Evolutionary conservation across 371 early-diverging fungal genomes (phyloP).

Genomic region (Mucor ambiguus): DNA sequence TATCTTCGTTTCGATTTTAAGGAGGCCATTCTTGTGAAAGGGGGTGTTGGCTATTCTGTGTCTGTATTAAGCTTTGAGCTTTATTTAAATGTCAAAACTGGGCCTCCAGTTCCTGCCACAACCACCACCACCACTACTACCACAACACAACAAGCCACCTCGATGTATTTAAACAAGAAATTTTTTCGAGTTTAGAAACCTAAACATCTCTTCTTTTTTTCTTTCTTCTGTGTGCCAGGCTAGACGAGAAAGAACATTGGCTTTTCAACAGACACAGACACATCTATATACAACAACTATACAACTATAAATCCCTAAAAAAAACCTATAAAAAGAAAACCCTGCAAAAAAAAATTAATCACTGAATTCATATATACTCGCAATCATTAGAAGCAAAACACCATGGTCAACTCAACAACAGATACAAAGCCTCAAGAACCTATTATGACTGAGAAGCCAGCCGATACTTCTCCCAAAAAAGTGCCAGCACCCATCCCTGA

Average conservation of each 20-base stretch:
- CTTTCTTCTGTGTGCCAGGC: neutral
- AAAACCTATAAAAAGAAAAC: neutral
- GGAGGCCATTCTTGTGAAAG: neutral
- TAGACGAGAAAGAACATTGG: neutral
- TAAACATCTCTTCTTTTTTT: constrained; percentile 6
- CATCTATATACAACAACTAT: neutral
- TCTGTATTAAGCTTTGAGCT: neutral
- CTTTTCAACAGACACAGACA: too few species aligned
- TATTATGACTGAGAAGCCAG: constrained; percentile 5
- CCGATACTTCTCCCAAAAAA: constrained; percentile 20
- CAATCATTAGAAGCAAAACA: neutral
- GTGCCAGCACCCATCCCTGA: constrained; percentile 43
- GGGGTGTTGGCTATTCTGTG: neutral
- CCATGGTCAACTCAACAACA: constrained; percentile 15
- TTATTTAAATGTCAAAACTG: constrained; percentile 7
- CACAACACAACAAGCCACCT: constrained; percentile 8
- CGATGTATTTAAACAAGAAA: constrained; percentile 2
- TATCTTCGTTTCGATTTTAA: neutral
- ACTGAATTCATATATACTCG: neutral
- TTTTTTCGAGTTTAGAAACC: constrained; percentile 4
- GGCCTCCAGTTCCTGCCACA: neutral
- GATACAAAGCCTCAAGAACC: constrained; percentile 16
- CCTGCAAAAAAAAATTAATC: constrained; percentile 1
- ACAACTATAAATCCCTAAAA: neutral
- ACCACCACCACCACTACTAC: neutral